Evolutionary conservation across 495 filamentous ascomycete species (phyloP), one percentile per base, ranked within the genome.

Genomic region (Talaromyces ruber): DNA sequence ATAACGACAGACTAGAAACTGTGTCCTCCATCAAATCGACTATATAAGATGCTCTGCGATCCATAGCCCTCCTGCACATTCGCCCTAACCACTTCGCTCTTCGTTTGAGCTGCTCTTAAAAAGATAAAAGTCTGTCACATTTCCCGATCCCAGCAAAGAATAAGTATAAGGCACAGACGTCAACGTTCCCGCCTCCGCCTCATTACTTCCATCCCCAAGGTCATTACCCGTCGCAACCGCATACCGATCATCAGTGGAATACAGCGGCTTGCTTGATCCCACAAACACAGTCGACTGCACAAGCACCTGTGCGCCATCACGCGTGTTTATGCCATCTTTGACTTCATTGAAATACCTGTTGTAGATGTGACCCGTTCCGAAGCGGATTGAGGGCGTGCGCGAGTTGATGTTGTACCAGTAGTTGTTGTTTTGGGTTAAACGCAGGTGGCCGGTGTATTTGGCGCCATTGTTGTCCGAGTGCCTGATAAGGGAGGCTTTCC

Each of bases 341-440:
- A 39, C 34, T 39, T 16, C 3, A 4, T 39, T 14, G 9, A 39
- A 39, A 14, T 39, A 39, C 2, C 34, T 39, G 34, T 39, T 39
- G 34, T 39, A 39, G 14, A 39, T 3, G 4, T 39, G 34, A 1
- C 34, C 34, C 2, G 34, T 39, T 2, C 34, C 34, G 34, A 39
- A 39, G 3, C 86, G 84, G 67, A 87, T 64, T 16, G 78, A 79
- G 0, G 86, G 86, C 1, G 70, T 76, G 21, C 84, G 84, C 18
- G 81, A 84, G 75, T 84, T 84, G 68, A 83, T 69, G 73, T 86
- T 86, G 59, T 71, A 64, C 78, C 78, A 88, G 73, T 82, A 76
- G 77, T 88, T 88, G 77, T 85, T 80, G 68, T 79, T 79, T 64
- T 83, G 84, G 39, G 85, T 88, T 37, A 88, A 66, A 60, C 69